Conservation (phyloP, 179 eudicot genomes). For the Beta corolliflora region DNA sequence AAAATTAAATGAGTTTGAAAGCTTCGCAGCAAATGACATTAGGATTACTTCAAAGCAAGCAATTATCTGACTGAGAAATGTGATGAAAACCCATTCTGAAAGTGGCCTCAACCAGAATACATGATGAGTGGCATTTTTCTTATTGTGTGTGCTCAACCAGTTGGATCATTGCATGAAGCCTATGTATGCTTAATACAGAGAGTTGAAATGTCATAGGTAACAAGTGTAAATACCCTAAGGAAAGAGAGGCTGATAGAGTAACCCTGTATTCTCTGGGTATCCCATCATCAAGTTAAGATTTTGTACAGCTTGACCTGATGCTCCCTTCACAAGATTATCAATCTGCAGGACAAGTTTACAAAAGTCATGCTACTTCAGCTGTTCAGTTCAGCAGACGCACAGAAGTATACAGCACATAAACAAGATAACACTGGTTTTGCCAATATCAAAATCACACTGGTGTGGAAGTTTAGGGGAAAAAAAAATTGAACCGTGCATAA, state of each 20-base stretch:
- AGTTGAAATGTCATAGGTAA: background rate
- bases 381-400: background rate
- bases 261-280: constrained; percentile 83
- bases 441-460: background rate
- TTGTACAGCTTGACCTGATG: constrained; percentile 98
- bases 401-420: background rate
- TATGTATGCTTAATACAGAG: background rate
- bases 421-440: background rate
- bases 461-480: background rate
- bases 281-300: constrained; percentile 99
- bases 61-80: background rate
- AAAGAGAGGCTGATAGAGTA: constrained; percentile 72
- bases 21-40: background rate
- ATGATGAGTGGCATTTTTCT: background rate
- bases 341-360: constrained; percentile 53
- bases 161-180: background rate
- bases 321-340: constrained; percentile 96
- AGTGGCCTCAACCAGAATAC: background rate
- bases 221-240: constrained; percentile 45
- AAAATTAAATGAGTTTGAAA: background rate
- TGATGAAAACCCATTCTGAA: background rate
- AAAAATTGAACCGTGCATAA: background rate
- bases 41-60: background rate
- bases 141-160: background rate
- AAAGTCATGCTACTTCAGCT: constrained; percentile 6